phyloP scores from a whole-genome alignment of 2,329 filamentous ascomycete genomes.

The Trichoderma breve region DNA sequence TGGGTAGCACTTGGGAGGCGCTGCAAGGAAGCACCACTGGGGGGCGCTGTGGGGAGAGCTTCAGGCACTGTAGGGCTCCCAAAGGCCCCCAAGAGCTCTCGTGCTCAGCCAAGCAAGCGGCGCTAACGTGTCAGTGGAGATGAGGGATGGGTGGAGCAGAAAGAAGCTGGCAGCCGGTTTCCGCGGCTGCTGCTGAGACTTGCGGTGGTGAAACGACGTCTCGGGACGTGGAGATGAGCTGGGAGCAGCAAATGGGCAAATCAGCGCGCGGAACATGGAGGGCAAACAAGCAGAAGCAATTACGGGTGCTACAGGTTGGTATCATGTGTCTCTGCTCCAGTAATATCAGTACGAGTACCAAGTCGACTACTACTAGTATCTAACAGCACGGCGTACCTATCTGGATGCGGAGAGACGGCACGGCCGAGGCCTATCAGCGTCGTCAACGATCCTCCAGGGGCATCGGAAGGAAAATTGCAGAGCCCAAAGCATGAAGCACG shows the following conservation, averaged over 20 bases:
- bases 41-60: constrained; percentile 11
- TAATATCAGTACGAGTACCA: not conserved
- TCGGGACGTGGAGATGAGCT: constrained; percentile 6
- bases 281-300: not conserved
- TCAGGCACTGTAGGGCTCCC: constrained; percentile 10
- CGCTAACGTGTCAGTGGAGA: constrained; percentile 16
- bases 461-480: not conserved
- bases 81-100: constrained; percentile 4
- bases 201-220: constrained; percentile 10
- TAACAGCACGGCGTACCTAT: too few species aligned
- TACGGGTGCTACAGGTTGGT: not conserved
- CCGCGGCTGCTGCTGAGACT: constrained; percentile 12
- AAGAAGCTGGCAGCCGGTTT: not conserved
- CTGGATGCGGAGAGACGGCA: not conserved
- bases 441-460: not conserved
- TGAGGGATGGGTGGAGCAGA: constrained; percentile 1
- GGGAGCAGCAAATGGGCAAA: constrained; percentile 1
- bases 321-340: not conserved
- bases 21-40: constrained; percentile 3
- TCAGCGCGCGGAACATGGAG: not conserved
- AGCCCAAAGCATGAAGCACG: too few species aligned
- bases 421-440: not conserved
- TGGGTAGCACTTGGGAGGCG: not conserved
- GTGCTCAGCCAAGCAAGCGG: not conserved
- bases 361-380: too few species aligned